Conservation (phyloP, 441 rosid species). For the Euphorbia corollata region DNA sequence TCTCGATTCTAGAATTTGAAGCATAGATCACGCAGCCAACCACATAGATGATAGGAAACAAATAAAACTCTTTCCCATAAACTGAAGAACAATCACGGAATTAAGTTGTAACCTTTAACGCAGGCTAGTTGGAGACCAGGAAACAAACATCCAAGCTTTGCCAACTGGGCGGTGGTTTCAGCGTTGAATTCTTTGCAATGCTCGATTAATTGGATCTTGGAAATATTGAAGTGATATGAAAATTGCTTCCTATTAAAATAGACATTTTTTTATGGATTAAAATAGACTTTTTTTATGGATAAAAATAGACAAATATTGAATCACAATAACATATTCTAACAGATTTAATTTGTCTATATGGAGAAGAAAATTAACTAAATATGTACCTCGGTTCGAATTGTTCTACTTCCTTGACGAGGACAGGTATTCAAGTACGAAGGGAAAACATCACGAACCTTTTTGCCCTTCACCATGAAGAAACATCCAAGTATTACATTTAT, state of each 20-base stretch:
- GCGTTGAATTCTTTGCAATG: constrained; percentile 32
- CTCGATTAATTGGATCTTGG: constrained; percentile 73
- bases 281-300: too few species aligned
- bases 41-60: too few species aligned
- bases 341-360: constrained; percentile 1
- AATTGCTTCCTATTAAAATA: constrained; percentile 64
- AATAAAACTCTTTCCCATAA: too few species aligned
- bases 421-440: constrained; percentile 75
- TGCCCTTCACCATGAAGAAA: constrained; percentile 41
- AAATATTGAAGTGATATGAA: constrained; percentile 88
- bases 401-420: constrained; percentile 93
- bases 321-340: neutral
- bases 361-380: constrained; percentile 9
- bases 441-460: constrained; percentile 53
- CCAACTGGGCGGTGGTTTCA: constrained; percentile 14
- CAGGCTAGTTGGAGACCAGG: too few species aligned
- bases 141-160: neutral
- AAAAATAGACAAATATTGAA: neutral
- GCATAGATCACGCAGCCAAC: too few species aligned
- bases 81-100: too few species aligned
- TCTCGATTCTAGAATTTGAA: too few species aligned
- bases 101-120: too few species aligned
- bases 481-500: neutral
- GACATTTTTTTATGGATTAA: too few species aligned
- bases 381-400: constrained; percentile 93